Percentiles rank a stretch among this genome's conserved stretches.
Evolutionary conservation across 768 basidiomycete genomes (phyloP).

Genomic region (Xerocomellus chrysenteron): DNA sequence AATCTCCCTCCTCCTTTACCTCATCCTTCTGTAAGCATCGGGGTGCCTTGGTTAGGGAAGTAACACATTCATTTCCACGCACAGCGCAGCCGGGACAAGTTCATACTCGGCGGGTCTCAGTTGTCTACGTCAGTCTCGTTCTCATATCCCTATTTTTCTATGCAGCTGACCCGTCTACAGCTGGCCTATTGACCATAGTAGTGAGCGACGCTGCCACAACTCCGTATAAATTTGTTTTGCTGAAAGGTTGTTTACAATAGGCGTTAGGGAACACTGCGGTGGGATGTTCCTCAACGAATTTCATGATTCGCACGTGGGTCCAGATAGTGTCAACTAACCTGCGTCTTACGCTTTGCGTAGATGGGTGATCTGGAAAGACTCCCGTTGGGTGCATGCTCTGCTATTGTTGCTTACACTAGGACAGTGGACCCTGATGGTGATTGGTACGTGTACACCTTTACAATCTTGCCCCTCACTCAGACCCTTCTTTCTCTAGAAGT

Average conservation of each 20-base stretch:
- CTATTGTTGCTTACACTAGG: no score
- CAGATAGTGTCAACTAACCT: not conserved
- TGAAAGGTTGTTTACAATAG: conserved; percentile 1
- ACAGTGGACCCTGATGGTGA: no score
- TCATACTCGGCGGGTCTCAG: not conserved
- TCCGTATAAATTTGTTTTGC: not conserved
- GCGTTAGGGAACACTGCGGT: conserved; percentile 1
- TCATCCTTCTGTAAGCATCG: conserved; percentile 14
- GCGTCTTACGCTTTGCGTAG: conserved; percentile 3
- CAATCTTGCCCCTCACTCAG: no score
- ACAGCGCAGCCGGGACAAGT: conserved; percentile 1
- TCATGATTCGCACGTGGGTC: conserved; percentile 27
- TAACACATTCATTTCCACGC: not conserved
- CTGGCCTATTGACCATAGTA: not conserved
- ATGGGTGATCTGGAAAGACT: conserved; percentile 27
- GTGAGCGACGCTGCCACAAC: conserved; percentile 3
- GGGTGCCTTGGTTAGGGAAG: not conserved
- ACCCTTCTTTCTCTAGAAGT: no score
- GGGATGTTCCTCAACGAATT: conserved; percentile 21
- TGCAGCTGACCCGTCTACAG: conserved; percentile 1
- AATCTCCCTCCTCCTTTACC: conserved; percentile 1
- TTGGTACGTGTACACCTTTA: no score
- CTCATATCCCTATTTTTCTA: not conserved
- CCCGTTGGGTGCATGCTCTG: conserved; percentile 2
- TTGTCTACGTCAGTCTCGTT: conserved; percentile 18